Base-by-base conservation (phyloP, 805 yeast genomes). In the Metschnikowia reukaufii region DNA sequence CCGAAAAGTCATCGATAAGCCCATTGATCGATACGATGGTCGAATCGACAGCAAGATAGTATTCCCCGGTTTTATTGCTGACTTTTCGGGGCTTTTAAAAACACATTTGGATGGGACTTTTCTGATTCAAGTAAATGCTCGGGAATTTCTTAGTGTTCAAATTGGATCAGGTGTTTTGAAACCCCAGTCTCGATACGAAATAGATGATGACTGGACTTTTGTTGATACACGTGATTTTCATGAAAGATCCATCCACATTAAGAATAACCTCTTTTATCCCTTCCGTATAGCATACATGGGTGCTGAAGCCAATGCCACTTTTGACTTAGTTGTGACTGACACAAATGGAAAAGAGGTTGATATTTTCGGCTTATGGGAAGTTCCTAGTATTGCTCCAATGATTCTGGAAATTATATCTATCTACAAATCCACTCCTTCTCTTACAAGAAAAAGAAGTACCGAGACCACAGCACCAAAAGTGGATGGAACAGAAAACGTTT, bases 191-290 rank as follows among this genome's bases (percentile, higher is more conserved):
- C 5, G n/a, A n/a, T 32, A 39, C 36, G 43, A 39, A 19, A 31
- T 39, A 9, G 43, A 39, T 18, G 43, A 39, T 16, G 36, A 39
- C 25, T 39, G 43, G 43, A 12, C 21, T 20, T 39, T 39, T 31
- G 43, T 18, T 18, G 43, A 39, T 31, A 39, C 43, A 4, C 36
- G 43, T 13, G 43, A 39, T 16, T 39, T 32, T n/a, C 36, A 19
- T 8, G 8, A 19, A 8, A 12, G 43, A 20, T n/a, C 18, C 7
- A n/a, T 39, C 18, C 19, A n/a, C 20, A 27, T 39, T 15, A n/a
- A 39, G 19, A 30, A n/a, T 13, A 4, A 31, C 20, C 21, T 4
- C 6, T n/a, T 39, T 13, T 39, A 39, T 20, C 43, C 43, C 19
- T 39, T 39, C 21, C 27, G 43, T 19, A 39, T 39, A 9, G 43